phyloP scores from a whole-genome alignment of 306 rosid genomes.

The Pueraria montana region DNA sequence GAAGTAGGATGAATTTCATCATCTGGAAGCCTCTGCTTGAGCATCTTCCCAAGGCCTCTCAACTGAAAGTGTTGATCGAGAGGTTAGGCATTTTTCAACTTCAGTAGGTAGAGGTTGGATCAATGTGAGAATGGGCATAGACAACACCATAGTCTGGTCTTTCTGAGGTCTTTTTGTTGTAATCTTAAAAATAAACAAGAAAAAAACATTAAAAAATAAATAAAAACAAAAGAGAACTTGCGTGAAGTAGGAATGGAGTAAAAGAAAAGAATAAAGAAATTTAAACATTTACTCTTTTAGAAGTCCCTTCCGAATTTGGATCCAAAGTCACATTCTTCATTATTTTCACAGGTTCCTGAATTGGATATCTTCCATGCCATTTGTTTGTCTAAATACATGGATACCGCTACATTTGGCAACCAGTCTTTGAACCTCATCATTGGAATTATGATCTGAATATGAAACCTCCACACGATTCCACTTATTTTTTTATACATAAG shows the following conservation, averaged over 20 bases:
- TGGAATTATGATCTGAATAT: no score
- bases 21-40: neutral
- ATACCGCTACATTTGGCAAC: neutral
- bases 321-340: no score
- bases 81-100: neutral
- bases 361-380: no score
- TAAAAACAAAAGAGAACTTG: neutral
- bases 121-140: constrained; percentile 3
- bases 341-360: no score
- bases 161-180: neutral
- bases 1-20: neutral
- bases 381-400: neutral
- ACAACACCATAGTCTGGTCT: neutral
- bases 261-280: neutral
- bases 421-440: neutral
- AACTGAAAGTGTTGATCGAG: neutral
- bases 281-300: no score
- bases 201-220: neutral
- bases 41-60: neutral
- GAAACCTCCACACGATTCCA: constrained; percentile 22
- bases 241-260: neutral
- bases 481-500: no score
- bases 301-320: no score
- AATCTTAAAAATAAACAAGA: neutral
- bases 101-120: neutral